Conservation (phyloP, 345 rosid species). For the Clausena lansium region DNA sequence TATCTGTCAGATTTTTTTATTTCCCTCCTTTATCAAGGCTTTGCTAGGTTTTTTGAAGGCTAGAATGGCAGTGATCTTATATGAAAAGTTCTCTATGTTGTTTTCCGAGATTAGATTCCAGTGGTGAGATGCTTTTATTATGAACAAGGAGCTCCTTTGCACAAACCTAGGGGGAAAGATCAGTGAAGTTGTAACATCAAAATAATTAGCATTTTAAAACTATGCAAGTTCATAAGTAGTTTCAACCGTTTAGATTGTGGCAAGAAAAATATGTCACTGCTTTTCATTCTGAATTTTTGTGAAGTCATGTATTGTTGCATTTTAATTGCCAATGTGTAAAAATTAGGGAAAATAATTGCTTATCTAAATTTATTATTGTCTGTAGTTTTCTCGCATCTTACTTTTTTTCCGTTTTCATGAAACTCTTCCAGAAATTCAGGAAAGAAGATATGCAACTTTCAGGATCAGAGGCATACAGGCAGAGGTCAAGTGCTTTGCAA, state of each 20-base stretch:
- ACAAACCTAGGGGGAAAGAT: not conserved
- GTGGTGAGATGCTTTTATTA: not conserved
- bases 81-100: not conserved
- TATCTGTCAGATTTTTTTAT: too few relatives aligned
- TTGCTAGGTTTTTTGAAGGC: not conserved
- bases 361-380: not conserved
- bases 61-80: not conserved
- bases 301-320: not conserved
- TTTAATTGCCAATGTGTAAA: not conserved
- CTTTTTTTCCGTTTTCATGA: not conserved
- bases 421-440: slow-evolving; percentile 73
- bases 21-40: not conserved
- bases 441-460: slow-evolving; percentile 87
- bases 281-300: not conserved
- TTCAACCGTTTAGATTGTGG: not conserved
- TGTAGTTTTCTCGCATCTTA: slow-evolving; percentile 7
- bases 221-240: not conserved
- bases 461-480: slow-evolving; percentile 80
- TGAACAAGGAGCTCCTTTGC: not conserved
- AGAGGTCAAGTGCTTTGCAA: slow-evolving; percentile 76
- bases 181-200: not conserved
- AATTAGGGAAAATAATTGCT: not conserved
- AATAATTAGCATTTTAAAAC: not conserved
- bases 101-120: not conserved
- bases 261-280: not conserved